Evolutionary conservation across 371 early-diverging fungal genomes (phyloP).

Genomic region (Syncephalis plumigaleata): DNA sequence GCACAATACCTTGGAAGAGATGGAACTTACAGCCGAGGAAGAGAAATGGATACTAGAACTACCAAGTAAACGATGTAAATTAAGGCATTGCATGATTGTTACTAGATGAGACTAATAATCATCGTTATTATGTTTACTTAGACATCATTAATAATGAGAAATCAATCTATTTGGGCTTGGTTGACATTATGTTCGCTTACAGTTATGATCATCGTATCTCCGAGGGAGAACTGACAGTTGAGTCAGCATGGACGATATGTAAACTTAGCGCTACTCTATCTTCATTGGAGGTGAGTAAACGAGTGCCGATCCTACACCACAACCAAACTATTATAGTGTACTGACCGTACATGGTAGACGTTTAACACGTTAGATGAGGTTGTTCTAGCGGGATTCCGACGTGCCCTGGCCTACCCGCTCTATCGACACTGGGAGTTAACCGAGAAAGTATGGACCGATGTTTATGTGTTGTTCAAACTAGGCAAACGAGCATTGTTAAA

Average conservation of each 20-base stretch:
- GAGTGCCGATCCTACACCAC: no score
- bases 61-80: slow-evolving; percentile 67
- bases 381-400: slow-evolving; percentile 42
- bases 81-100: slow-evolving; percentile 5
- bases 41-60: slow-evolving; percentile 50
- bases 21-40: slow-evolving; percentile 47
- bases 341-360: no score
- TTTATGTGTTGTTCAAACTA: slow-evolving; percentile 59
- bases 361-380: slow-evolving; percentile 45
- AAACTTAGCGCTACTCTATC: slow-evolving; percentile 66
- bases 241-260: slow-evolving; percentile 81
- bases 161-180: slow-evolving; percentile 60
- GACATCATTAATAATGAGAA: slow-evolving; percentile 43
- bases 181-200: slow-evolving; percentile 85
- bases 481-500: slow-evolving; percentile 71
- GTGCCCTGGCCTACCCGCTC: slow-evolving; percentile 71
- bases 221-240: slow-evolving; percentile 74
- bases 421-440: slow-evolving; percentile 61
- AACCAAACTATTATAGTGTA: no score
- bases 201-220: slow-evolving; percentile 70
- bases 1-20: no score
- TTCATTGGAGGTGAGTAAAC: slow-evolving; percentile 55
- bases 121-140: slow-evolving; percentile 4
- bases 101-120: neutral
- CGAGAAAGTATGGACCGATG: slow-evolving; percentile 54